phyloP scores from a whole-genome alignment of 1,139 yeast species.

The Diutina neorugosa region DNA sequence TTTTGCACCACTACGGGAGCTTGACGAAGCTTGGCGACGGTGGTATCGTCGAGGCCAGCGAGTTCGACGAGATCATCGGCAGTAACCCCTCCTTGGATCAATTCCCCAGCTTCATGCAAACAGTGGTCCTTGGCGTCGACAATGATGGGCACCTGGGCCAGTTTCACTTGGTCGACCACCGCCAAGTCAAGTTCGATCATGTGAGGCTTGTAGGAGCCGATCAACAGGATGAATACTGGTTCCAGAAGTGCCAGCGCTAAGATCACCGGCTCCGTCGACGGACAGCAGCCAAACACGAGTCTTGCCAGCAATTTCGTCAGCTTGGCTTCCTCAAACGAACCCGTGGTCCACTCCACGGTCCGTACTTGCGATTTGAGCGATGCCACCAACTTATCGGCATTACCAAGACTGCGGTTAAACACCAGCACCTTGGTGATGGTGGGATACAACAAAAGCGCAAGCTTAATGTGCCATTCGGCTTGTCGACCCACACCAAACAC shows the following conservation, averaged over 20 bases:
- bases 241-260: conserved; percentile 17
- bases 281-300: conserved; percentile 44
- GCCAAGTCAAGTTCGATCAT: conserved; percentile 52
- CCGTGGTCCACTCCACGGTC: neutral
- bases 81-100: conserved; percentile 31
- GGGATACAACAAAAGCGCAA: conserved; percentile 32
- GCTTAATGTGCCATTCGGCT: conserved; percentile 51
- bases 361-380: neutral
- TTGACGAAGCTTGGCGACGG: neutral
- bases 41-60: conserved; percentile 18
- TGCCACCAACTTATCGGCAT: conserved; percentile 25
- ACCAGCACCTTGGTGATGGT: conserved; percentile 28
- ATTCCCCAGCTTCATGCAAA: conserved; percentile 53
- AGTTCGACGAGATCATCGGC: conserved; percentile 31
- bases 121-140: conserved; percentile 53
- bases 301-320: neutral
- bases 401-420: conserved; percentile 32
- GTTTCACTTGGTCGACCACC: conserved; percentile 20
- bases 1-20: conserved; percentile 28
- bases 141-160: conserved; percentile 19
- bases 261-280: conserved; percentile 39
- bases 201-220: conserved; percentile 59
- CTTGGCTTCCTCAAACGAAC: neutral
- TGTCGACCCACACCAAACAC: conserved; percentile 61
- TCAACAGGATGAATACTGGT: conserved; percentile 40